A percentile compares a stretch with the other conserved stretches of the same genome.
Conservation (phyloP, 78 protist genomes). For the Polysphondylium violaceum region DNA sequence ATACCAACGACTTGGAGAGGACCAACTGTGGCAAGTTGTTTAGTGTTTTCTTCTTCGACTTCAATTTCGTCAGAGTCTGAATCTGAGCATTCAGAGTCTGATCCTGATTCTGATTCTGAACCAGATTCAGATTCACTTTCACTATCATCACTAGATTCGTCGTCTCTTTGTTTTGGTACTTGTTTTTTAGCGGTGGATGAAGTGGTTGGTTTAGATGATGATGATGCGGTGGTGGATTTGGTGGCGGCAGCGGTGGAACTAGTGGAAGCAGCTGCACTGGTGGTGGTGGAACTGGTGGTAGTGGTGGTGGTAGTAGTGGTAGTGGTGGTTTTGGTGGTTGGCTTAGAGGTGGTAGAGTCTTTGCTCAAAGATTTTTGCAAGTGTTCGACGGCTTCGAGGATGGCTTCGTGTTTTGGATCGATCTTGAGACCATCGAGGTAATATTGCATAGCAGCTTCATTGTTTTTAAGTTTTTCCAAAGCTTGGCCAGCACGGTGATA, state of each 20-base stretch:
- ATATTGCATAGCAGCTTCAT: constrained; percentile 23
- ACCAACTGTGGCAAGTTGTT: too few species aligned
- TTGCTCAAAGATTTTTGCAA: not conserved
- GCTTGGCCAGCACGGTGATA: constrained; percentile 60
- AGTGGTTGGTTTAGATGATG: not conserved
- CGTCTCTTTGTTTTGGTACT: not conserved
- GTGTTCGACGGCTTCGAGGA: not conserved
- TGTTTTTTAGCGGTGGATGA: not conserved
- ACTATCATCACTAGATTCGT: not conserved
- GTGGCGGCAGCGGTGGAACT: not conserved
- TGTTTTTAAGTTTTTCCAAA: constrained; percentile 11
- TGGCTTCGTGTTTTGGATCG: constrained; percentile 12
- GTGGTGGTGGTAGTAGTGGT: not conserved
- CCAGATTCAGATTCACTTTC: not conserved
- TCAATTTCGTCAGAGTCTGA: not conserved
- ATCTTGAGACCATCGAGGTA: constrained; percentile 30
- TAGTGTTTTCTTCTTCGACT: not conserved
- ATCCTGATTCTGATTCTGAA: not conserved
- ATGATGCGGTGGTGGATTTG: not conserved
- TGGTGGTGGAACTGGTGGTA: not conserved
- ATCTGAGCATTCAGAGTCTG: not conserved
- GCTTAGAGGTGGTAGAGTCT: not conserved
- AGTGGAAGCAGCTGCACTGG: not conserved
- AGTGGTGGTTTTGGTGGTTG: not conserved
- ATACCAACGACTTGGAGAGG: not conserved